Evolutionary conservation across 2,329 filamentous ascomycete species (phyloP), one percentile per base, ranked within the genome.

Genomic region (Ceratocystis diversiconidia): DNA sequence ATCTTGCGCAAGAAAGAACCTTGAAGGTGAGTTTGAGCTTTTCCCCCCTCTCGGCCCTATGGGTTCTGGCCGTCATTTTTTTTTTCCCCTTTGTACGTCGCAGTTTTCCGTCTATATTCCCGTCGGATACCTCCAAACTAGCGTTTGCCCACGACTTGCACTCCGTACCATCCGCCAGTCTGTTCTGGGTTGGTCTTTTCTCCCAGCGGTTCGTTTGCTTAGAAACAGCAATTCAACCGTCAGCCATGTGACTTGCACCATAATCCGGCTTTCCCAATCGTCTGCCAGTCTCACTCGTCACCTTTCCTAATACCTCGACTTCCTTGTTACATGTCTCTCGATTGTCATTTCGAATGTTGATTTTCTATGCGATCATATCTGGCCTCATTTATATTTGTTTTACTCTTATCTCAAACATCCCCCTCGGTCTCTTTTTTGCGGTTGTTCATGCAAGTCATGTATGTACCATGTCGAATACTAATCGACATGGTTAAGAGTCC

Each of bases 21-120:
- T 30, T 62, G 64, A 57, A 61, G 64, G 64, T 65, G 19, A 65
- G 64, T 65, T 61, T 60, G 46, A 50, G 46, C 22, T 50, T 50
- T 25, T 12, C 36, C 8, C 32, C 32, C 36, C 36, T 41, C 36
- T 41, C 36, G 36, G 36, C 46, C 8, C 46, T 50, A 19, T 32
- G 25, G 19, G 19, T 30, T 55, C 8, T 25, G 17, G 44, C 19
- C 46, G 46, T 22, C 22, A 15, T 10, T 32, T 15, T 28, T 15
- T 22, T 57, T 30, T 30, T 30, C 4, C 5, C 7, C 30, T 32
- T 30, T 15, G n/a, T 57, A 28, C 30, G 52, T 22, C 52, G 22
- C 52, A 57, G 52, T 17, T 15, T 22, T 28, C 22, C 22, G 52
- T 57, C 52, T 10, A 22, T 32, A 28, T 57, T 57, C 15, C 17